Evolutionary conservation across 2,329 filamentous ascomycete species (phyloP).

Genomic region (Pochonia chlamydosporia): DNA sequence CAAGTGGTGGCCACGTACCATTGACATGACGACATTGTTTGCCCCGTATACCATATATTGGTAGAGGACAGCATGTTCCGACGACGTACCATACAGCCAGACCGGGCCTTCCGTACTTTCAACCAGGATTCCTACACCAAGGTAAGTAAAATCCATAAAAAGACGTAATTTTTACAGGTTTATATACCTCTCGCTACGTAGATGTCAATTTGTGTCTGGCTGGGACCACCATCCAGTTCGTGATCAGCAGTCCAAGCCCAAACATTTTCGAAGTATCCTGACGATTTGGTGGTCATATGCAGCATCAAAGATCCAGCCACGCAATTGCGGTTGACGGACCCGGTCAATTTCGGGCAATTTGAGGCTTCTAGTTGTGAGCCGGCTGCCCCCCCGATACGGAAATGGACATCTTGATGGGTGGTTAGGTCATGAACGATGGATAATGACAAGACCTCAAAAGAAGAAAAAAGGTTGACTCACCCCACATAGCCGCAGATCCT

Average conservation of each 20-base stretch:
- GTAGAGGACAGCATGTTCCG: slow-evolving; percentile 45
- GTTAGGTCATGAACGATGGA: no score
- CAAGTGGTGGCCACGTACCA: no score
- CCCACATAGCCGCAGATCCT: slow-evolving; percentile 47
- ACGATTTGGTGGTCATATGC: slow-evolving; percentile 37
- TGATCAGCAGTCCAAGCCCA: slow-evolving; percentile 69
- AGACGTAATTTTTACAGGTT: slow-evolving; percentile 18
- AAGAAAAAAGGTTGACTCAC: no score
- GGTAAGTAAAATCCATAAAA: no score
- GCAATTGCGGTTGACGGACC: slow-evolving; percentile 39
- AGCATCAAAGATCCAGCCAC: slow-evolving; percentile 51
- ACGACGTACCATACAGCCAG: slow-evolving; percentile 20
- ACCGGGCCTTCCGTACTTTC: slow-evolving; percentile 23
- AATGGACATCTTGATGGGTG: slow-evolving; percentile 32
- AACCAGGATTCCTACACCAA: slow-evolving; percentile 28
- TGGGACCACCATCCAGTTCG: slow-evolving; percentile 31
- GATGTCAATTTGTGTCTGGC: background rate
- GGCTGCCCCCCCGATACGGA: slow-evolving; percentile 34
- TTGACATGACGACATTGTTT: slow-evolving; percentile 46
- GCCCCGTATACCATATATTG: slow-evolving; percentile 42
- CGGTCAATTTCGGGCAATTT: slow-evolving; percentile 16
- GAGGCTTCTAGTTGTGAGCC: slow-evolving; percentile 12
- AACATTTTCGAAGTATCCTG: slow-evolving; percentile 43
- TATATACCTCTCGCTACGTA: background rate
- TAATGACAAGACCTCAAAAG: no score